A percentile compares a stretch with the other conserved stretches of the same genome.
phyloP scores from a whole-genome alignment of 78 protist genomes.

The Dictyostelium capitatum region DNA sequence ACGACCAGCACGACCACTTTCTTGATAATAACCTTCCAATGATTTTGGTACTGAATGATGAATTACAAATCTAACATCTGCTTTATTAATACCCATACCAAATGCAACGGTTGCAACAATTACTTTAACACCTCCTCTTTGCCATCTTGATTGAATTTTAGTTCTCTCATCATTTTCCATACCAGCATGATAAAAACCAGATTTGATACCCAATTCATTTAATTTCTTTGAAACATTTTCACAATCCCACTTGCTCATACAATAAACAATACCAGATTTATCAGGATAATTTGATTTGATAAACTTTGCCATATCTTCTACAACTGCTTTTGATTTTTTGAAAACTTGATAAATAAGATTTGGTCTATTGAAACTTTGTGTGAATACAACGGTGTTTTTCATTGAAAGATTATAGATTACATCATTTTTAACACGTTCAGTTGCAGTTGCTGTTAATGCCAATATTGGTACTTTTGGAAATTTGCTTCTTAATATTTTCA shows the following conservation, averaged over 20 bases:
- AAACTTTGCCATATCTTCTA: slow-evolving; percentile 11
- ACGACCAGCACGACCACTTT: slow-evolving; percentile 97
- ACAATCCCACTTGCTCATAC: slow-evolving; percentile 90
- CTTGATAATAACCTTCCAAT: slow-evolving; percentile 98
- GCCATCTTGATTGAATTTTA: slow-evolving; percentile 89
- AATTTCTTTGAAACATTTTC: slow-evolving; percentile 88
- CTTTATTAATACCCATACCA: slow-evolving; percentile 99
- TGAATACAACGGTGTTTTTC: slow-evolving; percentile 51
- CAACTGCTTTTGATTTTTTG: slow-evolving; percentile 39
- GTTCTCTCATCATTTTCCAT: slow-evolving; percentile 73
- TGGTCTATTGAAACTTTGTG: slow-evolving; percentile 94
- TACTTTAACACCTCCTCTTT: slow-evolving; percentile 83
- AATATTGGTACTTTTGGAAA: slow-evolving; percentile 74
- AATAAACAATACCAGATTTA: slow-evolving; percentile 96
- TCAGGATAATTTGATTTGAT: slow-evolving; percentile 23
- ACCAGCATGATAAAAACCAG: slow-evolving; percentile 93
- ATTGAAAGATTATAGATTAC: slow-evolving; percentile 73
- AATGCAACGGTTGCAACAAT: slow-evolving; percentile 99
- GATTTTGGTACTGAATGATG: slow-evolving; percentile 98
- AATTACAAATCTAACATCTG: slow-evolving; percentile 97
- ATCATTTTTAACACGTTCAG: slow-evolving; percentile 73
- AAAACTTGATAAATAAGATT: slow-evolving; percentile 84
- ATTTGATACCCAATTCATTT: not conserved
- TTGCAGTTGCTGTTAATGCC: slow-evolving; percentile 92
- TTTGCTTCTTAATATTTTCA: slow-evolving; percentile 40